Percentiles rank a stretch among this genome's conserved stretches.
phyloP scores from a whole-genome alignment of 1,284 basidiomycete genomes.

The Ceratobasidium sp. region DNA sequence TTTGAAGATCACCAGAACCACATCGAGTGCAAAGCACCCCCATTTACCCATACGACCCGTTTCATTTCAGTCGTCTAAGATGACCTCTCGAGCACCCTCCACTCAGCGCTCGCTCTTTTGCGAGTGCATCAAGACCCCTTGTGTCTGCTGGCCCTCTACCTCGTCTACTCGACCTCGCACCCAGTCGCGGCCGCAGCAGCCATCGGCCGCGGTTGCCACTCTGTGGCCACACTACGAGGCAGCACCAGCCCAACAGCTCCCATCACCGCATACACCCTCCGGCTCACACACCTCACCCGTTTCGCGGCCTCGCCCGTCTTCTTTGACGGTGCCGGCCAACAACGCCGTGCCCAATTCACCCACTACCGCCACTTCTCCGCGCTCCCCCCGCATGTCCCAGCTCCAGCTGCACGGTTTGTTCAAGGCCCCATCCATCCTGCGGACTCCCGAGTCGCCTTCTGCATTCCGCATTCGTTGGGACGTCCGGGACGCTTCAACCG shows the following conservation, averaged over 20 bases:
- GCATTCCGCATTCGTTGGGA: conserved; percentile 25
- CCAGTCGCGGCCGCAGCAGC: neutral
- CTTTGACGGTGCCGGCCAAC: neutral
- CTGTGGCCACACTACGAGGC: conserved; percentile 6
- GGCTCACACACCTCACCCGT: neutral
- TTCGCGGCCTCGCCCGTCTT: neutral
- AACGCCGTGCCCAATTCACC: neutral
- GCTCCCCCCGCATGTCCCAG: conserved; percentile 1
- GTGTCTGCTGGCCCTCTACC: neutral
- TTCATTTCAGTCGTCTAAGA: neutral
- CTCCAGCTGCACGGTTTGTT: conserved; percentile 14
- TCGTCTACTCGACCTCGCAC: neutral
- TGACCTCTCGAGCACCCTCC: neutral
- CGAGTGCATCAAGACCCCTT: conserved; percentile 17
- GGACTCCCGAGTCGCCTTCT: conserved; percentile 28
- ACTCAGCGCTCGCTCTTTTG: conserved; percentile 8
- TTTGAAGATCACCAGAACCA: neutral
- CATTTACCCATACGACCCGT: neutral
- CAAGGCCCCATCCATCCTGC: conserved; percentile 29
- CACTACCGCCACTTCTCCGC: neutral
- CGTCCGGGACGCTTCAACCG: conserved; percentile 8
- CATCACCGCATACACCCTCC: conserved; percentile 21
- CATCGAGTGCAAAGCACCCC: neutral
- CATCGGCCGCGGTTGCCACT: neutral
- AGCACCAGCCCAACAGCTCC: conserved; percentile 3